Percentiles rank a stretch among this genome's conserved stretches.
phyloP scores from a whole-genome alignment of 257 asterid genomes.

The Leonotis leonurus region DNA sequence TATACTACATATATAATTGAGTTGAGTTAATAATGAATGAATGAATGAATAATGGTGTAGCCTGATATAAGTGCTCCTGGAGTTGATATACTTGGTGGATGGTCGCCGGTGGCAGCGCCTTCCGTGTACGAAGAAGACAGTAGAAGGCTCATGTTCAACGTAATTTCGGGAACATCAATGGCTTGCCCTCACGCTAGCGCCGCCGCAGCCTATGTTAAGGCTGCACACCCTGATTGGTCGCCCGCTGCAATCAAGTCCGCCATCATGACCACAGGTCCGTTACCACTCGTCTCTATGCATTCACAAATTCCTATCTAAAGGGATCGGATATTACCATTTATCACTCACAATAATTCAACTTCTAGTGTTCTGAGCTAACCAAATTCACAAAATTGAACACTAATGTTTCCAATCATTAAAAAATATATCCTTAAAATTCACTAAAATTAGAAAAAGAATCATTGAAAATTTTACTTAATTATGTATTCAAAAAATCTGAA shows the following conservation, averaged over 20 bases:
- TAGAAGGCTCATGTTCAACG: conserved; percentile 19
- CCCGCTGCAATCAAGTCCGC: conserved; percentile 45
- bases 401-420: too few relatives aligned
- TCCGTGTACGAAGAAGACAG: conserved; percentile 8
- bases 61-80: conserved; percentile 31
- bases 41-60: not conserved
- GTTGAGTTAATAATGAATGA: too few relatives aligned
- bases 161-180: conserved; percentile 42
- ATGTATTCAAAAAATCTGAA: too few relatives aligned
- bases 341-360: too few relatives aligned
- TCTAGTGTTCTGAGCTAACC: too few relatives aligned
- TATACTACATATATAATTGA: not conserved
- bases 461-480: too few relatives aligned
- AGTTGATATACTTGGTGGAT: conserved; percentile 27
- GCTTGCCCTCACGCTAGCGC: conserved; percentile 36
- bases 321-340: too few relatives aligned
- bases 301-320: too few relatives aligned
- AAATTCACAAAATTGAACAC: too few relatives aligned
- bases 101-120: conserved; percentile 24
- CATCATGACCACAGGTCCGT: conserved; percentile 34
- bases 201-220: conserved; percentile 37
- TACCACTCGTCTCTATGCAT: not conserved
- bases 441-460: too few relatives aligned
- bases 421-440: too few relatives aligned
- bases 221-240: conserved; percentile 39